Evolutionary conservation across 2,329 filamentous ascomycete genomes (phyloP), one percentile per base, ranked within the genome.

Genomic region (Corniculantispora saksenae): DNA sequence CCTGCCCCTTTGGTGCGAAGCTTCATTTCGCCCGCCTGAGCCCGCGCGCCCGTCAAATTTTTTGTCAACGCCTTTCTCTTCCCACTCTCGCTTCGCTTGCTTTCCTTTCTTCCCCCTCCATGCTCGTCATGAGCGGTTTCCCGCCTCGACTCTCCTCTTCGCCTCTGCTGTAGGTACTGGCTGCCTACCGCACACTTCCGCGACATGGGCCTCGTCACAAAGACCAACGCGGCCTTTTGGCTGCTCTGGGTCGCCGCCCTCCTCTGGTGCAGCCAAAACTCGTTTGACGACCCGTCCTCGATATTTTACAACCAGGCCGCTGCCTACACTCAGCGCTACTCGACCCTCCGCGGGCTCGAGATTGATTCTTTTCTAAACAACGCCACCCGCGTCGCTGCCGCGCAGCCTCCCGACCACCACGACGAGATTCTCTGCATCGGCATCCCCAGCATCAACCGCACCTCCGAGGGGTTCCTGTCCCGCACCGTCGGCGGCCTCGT

Each of bases 361-460:
- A 74, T 72, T 19, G 70, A 74, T 57, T 66, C n/a, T 48, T 74
- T 65, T 64, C 68, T 72, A 48, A 67, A 45, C 40, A 50, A 62
- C 61, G 27, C 50, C n/a, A 65, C 54, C n/a, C 64, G 58, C n/a
- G 27, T 60, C 29, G 51, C 50, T 10, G 60, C 43, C 19, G 51
- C 50, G 48, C 48, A 66, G 12, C 27, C 48, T 17, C 32, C 35
- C 35, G 47, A 56, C 51, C 57, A 56, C 35, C 40, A 32, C 48
- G 60, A 63, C 17, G 47, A 62, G 56, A 60, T 70, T 19, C 60
- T 77, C 5, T 77, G 75, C 63, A 68, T 77, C 54, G 76, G 75
- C 43, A 75, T 77, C n/a, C 75, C 75, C 15, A 76, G 72, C 67
- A 68, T 77, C 43, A 76, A 74, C 66, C 73, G 75, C 21, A 74